phyloP scores from a whole-genome alignment of 768 basidiomycete genomes.

The Tulasnella calospora region DNA sequence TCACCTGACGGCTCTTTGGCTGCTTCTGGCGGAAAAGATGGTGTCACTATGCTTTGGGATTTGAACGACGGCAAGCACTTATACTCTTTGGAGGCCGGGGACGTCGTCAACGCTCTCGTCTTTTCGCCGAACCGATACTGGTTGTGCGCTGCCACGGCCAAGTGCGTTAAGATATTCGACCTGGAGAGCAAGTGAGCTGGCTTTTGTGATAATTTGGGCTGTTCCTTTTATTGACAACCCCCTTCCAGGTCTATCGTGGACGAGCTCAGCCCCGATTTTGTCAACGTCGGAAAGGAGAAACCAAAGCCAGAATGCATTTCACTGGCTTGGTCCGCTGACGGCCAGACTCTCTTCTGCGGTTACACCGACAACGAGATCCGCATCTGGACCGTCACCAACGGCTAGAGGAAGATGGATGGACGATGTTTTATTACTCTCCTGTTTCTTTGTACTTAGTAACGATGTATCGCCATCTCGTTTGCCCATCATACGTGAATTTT shows the following conservation, averaged over 20 bases:
- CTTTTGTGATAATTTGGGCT: not conserved
- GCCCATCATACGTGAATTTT: not conserved
- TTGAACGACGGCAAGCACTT: constrained; percentile 99
- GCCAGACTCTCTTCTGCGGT: constrained; percentile 94
- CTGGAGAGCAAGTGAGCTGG: constrained; percentile 91
- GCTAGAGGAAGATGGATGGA: constrained; percentile 1
- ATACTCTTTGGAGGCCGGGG: constrained; percentile 98
- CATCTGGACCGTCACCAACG: constrained; percentile 73
- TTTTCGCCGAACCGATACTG: constrained; percentile 99
- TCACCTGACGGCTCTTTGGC: constrained; percentile 98
- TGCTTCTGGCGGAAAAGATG: constrained; percentile 98
- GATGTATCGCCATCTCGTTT: not conserved
- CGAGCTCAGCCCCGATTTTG: constrained; percentile 94
- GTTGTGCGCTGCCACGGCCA: constrained; percentile 96
- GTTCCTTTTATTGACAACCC: not conserved
- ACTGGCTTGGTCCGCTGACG: constrained; percentile 97
- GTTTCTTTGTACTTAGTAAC: constrained; percentile 8
- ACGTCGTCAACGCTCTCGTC: constrained; percentile 97
- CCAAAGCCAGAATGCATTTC: constrained; percentile 77
- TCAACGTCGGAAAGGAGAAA: constrained; percentile 59
- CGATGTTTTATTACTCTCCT: constrained; percentile 1
- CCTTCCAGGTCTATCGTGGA: constrained; percentile 83
- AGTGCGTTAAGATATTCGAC: constrained; percentile 98
- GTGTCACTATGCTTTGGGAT: constrained; percentile 99
- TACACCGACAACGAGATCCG: constrained; percentile 93